A percentile compares a stretch with the other conserved stretches of the same genome.
phyloP scores from a whole-genome alignment of 805 yeast species.

The Osmozyma mogii region DNA sequence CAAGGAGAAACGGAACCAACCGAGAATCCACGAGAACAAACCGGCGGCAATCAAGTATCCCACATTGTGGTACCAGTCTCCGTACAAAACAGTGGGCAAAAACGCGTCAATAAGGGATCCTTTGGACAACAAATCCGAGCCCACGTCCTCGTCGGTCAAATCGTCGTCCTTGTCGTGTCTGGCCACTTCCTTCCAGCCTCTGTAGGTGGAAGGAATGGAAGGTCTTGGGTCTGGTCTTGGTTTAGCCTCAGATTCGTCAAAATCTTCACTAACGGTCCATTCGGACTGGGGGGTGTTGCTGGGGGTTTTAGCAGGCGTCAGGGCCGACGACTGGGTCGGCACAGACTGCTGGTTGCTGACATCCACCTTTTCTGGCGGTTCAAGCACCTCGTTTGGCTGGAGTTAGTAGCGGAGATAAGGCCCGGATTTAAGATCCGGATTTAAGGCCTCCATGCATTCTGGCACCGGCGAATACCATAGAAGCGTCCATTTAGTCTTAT shows the following conservation, averaged over 20 bases:
- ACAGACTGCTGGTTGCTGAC: slow-evolving; percentile 4
- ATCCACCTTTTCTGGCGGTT: slow-evolving; percentile 25
- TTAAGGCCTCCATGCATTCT: too few species aligned
- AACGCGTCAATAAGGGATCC: slow-evolving; percentile 71
- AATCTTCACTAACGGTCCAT: slow-evolving; percentile 31
- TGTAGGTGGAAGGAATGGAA: slow-evolving; percentile 57
- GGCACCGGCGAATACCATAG: too few species aligned
- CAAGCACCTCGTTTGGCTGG: slow-evolving; percentile 27
- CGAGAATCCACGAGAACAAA: slow-evolving; percentile 67
- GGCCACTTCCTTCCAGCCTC: slow-evolving; percentile 94
- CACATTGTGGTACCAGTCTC: slow-evolving; percentile 96
- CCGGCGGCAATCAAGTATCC: slow-evolving; percentile 64
- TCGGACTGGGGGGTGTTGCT: slow-evolving; percentile 10
- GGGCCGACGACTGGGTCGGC: slow-evolving; percentile 1
- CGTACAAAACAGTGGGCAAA: slow-evolving; percentile 69
- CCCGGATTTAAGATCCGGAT: too few species aligned
- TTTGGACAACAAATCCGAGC: slow-evolving; percentile 58
- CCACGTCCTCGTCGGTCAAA: slow-evolving; percentile 60
- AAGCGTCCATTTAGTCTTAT: too few species aligned
- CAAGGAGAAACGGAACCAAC: slow-evolving; percentile 66
- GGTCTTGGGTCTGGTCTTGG: slow-evolving; percentile 38
- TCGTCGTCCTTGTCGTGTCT: slow-evolving; percentile 71
- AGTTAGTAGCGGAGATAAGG: too few species aligned
- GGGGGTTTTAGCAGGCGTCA: slow-evolving; percentile 1
- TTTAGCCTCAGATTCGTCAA: slow-evolving; percentile 23